These are phyloP conservation scores for Sugiyamaella floridensis DNA, from an alignment of 805 yeast genomes.

Conservation along the genomic window DNA sequence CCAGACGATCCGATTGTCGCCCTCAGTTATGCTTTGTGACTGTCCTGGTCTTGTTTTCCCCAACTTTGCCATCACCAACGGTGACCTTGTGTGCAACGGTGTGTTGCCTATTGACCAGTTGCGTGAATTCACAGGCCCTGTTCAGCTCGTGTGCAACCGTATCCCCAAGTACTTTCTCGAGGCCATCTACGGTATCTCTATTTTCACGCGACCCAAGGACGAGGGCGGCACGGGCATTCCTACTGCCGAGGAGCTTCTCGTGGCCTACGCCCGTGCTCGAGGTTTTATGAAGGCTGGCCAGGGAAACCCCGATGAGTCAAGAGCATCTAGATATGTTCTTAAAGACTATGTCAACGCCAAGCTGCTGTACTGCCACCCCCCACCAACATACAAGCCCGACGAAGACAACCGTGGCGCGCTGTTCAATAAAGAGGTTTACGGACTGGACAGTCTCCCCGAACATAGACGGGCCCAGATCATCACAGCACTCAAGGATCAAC, in stretches of 20 bases:
- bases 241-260: slow-evolving; percentile 79
- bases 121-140: slow-evolving; percentile 86
- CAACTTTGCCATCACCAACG: slow-evolving; percentile 92
- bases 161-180: slow-evolving; percentile 85
- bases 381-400: slow-evolving; percentile 48
- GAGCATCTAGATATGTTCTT: slow-evolving; percentile 86
- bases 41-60: slow-evolving; percentile 99
- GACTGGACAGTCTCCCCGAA: slow-evolving; percentile 58
- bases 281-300: slow-evolving; percentile 92
- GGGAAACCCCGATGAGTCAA: slow-evolving; percentile 92
- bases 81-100: slow-evolving; percentile 95
- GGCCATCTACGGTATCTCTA: slow-evolving; percentile 88
- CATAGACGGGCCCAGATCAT: slow-evolving; percentile 60
- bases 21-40: slow-evolving; percentile 82
- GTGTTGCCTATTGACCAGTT: slow-evolving; percentile 97
- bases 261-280: slow-evolving; percentile 91
- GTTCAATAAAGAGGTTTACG: slow-evolving; percentile 73
- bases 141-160: slow-evolving; percentile 75
- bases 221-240: slow-evolving; percentile 89
- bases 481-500: slow-evolving; percentile 46
- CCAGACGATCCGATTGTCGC: slow-evolving; percentile 85
- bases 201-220: slow-evolving; percentile 62
- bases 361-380: slow-evolving; percentile 76
- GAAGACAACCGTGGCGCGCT: slow-evolving; percentile 51
- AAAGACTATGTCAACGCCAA: slow-evolving; percentile 95